Conservation (phyloP, 2,329 filamentous ascomycete species). For the Diplodia sapinea region DNA sequence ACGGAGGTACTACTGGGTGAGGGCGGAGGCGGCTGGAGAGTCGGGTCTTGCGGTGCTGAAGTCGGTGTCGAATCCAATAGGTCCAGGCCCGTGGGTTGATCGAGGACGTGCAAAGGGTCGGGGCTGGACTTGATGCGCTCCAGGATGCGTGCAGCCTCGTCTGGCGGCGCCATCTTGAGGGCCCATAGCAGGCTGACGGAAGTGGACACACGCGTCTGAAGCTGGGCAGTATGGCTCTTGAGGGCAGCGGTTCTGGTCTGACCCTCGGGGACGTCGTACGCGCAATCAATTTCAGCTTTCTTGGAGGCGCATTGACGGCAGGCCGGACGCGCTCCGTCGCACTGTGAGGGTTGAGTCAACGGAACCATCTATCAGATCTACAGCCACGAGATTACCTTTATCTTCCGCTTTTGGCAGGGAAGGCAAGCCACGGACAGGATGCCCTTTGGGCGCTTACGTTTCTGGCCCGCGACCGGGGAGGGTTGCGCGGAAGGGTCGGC, state of each 20-base stretch:
- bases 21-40: no score
- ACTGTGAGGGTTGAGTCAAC: background rate
- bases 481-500: background rate
- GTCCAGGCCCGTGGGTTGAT: background rate
- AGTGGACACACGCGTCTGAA: background rate
- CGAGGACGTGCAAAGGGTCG: slow-evolving; percentile 4
- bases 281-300: background rate
- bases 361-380: no score
- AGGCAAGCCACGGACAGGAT: slow-evolving; percentile 14
- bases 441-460: slow-evolving; percentile 20
- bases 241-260: slow-evolving; percentile 17
- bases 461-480: background rate
- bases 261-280: slow-evolving; percentile 20
- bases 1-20: background rate
- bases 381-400: background rate
- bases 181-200: slow-evolving; percentile 35
- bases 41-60: background rate
- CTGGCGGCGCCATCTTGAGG: slow-evolving; percentile 34
- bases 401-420: slow-evolving; percentile 19
- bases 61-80: background rate
- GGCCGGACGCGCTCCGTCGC: slow-evolving; percentile 3
- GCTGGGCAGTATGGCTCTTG: slow-evolving; percentile 1
- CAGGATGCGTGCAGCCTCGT: slow-evolving; percentile 33
- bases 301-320: slow-evolving; percentile 14
- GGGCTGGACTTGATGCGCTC: slow-evolving; percentile 25